phyloP scores from a whole-genome alignment of 2,329 filamentous ascomycete species.

The Aureobasidium lini region DNA sequence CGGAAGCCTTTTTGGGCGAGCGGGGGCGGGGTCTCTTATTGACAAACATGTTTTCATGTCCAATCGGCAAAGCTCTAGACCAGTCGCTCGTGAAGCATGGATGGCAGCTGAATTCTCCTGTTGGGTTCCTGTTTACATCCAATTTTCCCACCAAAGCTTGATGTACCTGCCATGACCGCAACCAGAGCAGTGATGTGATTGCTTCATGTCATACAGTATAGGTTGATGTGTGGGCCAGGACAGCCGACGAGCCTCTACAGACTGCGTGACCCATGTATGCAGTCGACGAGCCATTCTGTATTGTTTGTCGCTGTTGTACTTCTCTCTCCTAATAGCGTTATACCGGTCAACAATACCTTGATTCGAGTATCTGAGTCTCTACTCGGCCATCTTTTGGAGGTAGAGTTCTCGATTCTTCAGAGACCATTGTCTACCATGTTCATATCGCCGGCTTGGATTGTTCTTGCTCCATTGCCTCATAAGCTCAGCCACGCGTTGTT shows the following conservation, averaged over 20 bases:
- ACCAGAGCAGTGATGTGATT: not conserved
- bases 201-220: not conserved
- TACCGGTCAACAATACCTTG: too few relatives aligned
- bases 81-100: not conserved
- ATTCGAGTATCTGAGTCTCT: too few relatives aligned
- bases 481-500: too few relatives aligned
- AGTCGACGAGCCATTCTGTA: not conserved
- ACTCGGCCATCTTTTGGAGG: too few relatives aligned
- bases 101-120: not conserved
- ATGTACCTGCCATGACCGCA: not conserved
- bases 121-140: too few relatives aligned
- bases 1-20: too few relatives aligned
- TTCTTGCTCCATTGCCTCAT: too few relatives aligned
- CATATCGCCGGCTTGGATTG: too few relatives aligned
- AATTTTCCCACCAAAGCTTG: not conserved
- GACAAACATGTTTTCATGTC: not conserved
- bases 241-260: not conserved
- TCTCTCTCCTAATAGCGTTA: too few relatives aligned
- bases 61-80: not conserved
- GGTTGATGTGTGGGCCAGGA: not conserved
- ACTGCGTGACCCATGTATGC: not conserved
- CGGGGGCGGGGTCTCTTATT: too few relatives aligned
- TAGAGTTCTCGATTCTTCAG: too few relatives aligned
- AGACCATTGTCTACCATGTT: too few relatives aligned
- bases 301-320: not conserved